phyloP scores from a whole-genome alignment of 192 early-diverging fungal genomes.

The Anaeromyces robustus region DNA sequence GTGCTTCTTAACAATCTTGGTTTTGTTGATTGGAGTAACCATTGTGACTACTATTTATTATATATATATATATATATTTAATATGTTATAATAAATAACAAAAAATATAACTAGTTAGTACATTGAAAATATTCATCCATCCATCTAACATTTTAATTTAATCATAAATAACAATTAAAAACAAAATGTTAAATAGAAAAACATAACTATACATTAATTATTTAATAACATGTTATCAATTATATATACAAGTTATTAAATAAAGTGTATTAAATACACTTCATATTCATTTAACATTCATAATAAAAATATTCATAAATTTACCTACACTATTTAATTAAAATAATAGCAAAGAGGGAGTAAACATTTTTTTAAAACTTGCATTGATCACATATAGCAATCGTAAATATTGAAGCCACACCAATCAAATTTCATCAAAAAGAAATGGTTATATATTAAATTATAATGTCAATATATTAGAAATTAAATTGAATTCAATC shows the following conservation, averaged over 20 bases:
- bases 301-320: not conserved
- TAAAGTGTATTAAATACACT: not conserved
- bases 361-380: not conserved
- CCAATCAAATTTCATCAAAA: not conserved
- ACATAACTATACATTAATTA: too few species aligned
- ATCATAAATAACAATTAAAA: too few species aligned
- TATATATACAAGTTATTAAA: too few species aligned
- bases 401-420: not conserved
- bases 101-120: too few species aligned
- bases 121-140: too few species aligned
- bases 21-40: constrained; percentile 87
- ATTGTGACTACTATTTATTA: constrained; percentile 46
- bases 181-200: too few species aligned
- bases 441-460: not conserved
- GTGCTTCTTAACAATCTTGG: constrained; percentile 98
- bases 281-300: not conserved
- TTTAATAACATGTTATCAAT: too few species aligned
- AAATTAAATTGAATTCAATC: too few species aligned
- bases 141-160: too few species aligned
- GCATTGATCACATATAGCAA: not conserved
- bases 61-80: too few species aligned
- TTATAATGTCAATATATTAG: not conserved
- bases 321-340: not conserved
- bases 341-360: not conserved
- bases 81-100: too few species aligned